Evolutionary conservation across 2,329 filamentous ascomycete genomes (phyloP), one percentile per base, ranked within the genome.

Genomic region (Thermomyces lanuginosus): DNA sequence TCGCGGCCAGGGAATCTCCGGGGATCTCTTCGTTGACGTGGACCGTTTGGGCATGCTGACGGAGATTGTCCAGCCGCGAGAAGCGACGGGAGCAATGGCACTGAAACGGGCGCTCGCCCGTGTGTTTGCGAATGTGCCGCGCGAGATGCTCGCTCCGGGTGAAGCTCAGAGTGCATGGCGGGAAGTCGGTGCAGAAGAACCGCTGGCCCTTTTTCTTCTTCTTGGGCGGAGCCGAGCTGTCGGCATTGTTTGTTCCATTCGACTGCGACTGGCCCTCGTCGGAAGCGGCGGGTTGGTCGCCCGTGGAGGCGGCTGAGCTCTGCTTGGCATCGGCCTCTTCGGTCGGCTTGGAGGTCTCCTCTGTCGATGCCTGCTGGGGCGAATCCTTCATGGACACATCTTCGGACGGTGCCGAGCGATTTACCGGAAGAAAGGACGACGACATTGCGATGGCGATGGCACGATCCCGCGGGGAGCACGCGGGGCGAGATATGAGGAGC

Each of bases 1-100:
- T 89, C 3, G 86, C 89, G 9, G 89, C 89, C 11, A 95, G 67
- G 1, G 89, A 95, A 49, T 93, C 83, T 21, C 75, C 73, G 3
- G 89, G 89, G 17, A 98, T 98, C 31, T 93, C 83, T 50, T 95
- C 89, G 49, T 95, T 93, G 31, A 92, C 79, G 49, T 98, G 89
- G 1, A 98, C 89, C 0, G 89, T 95, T 52, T 93, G 84, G 22
- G 89, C 89, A 62, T 98, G 89, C 49, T 98, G 89, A 32, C 89
- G 73, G 27, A 98, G 61, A 46, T 98, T 98, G 52, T 98, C 86
- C 23, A 95, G 67, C 25, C 86, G 72, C 6, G 89, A 95, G 50
- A 98, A 98, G 29, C 83, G 72, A 26, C 89, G 72, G 2, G 77
- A 81, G 53, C 89, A 98, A 52, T 95, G 89, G 41, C 89, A 98